Evolutionary conservation across 306 rosid species (phyloP), one percentile per base, ranked within the genome.

Genomic region (Lithocarpus polystachyus): DNA sequence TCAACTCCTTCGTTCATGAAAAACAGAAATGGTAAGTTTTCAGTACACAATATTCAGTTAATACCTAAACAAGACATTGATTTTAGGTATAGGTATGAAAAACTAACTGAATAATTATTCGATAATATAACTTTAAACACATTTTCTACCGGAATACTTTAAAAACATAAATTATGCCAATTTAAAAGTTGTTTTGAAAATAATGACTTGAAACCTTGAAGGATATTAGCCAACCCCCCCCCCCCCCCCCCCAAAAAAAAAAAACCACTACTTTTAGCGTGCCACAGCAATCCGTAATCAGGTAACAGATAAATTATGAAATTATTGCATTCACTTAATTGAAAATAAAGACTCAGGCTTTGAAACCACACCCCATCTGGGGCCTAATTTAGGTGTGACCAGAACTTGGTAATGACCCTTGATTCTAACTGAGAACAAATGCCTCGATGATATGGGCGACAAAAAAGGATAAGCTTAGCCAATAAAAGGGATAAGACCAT

Each of bases 1-100:
- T 93, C 82, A 91, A 81, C 80, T 87, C 99, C 97, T 96, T 71
- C 83, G 79, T 73, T 80, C 57, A 80, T 76, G 45, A 77, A 80
- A 77, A 83, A 78, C 17, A 76, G 82, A 77, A 84, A 68, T 54
- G 67, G 52, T 55, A 40, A 80, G 26, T 76, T 78, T 62, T 48
- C 71, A 59, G 35, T 31, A 68, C 5, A 68, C 52, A 68, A 68
- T 14, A 33, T 35, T 35, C 6, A n/a, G 51, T 68, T n/a, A 68
- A 68, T 35, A 35, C 24, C 71, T 2, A 3, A 15, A 64, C 23
- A 31, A 17, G 35, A 20, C 23, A 64, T 29, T 15, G 70, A 18
- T 15, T 29, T 29, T 29, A 64, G 23, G 8, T 17, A 8, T 60
- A 23, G 13, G 18, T 31, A 18, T 8, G 22, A 31, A 28, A 64